Evolutionary conservation across 352 stramenopile species (phyloP).

Genomic region (Pythium plurisporium): DNA sequence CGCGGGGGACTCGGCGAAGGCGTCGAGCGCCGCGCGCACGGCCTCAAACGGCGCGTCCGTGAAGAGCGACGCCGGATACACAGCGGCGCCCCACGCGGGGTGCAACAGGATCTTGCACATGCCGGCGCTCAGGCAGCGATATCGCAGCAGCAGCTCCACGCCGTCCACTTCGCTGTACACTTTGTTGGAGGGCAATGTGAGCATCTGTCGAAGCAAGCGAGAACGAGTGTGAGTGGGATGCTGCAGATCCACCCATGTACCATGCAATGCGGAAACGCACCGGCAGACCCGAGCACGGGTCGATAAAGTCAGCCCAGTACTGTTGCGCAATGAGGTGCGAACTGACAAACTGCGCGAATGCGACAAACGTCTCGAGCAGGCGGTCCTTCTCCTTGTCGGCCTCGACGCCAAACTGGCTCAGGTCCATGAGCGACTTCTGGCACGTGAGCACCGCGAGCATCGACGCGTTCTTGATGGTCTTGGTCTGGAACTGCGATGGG

Average conservation of each 20-base stretch:
- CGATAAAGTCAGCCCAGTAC: conserved; percentile 97
- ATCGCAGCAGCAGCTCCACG: conserved; percentile 86
- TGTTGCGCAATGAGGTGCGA: conserved; percentile 64
- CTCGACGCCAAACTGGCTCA: conserved; percentile 92
- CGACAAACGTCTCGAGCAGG: conserved; percentile 94
- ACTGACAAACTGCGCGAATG: conserved; percentile 88
- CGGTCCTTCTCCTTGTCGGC: conserved; percentile 95
- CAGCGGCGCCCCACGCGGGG: conserved; percentile 91
- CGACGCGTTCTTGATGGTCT: conserved; percentile 28
- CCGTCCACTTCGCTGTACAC: conserved; percentile 96
- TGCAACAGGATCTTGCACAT: conserved; percentile 97
- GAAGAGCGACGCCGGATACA: conserved; percentile 97
- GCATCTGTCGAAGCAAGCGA: conserved; percentile 56
- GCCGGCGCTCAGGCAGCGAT: conserved; percentile 83
- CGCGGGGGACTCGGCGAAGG: conserved; percentile 17
- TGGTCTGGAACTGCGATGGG: conserved; percentile 41
- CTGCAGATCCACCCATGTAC: neutral
- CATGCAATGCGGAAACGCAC: conserved; percentile 38
- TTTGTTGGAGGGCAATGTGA: conserved; percentile 89
- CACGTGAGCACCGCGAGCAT: conserved; percentile 92
- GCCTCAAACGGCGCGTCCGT: conserved; percentile 88
- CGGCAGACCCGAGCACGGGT: conserved; percentile 95
- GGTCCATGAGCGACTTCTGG: conserved; percentile 91
- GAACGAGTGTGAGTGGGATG: neutral
- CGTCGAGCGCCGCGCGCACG: conserved; percentile 50